Base-by-base conservation (phyloP, 202 grass and related monocot species). In the Setaria italica region DNA sequence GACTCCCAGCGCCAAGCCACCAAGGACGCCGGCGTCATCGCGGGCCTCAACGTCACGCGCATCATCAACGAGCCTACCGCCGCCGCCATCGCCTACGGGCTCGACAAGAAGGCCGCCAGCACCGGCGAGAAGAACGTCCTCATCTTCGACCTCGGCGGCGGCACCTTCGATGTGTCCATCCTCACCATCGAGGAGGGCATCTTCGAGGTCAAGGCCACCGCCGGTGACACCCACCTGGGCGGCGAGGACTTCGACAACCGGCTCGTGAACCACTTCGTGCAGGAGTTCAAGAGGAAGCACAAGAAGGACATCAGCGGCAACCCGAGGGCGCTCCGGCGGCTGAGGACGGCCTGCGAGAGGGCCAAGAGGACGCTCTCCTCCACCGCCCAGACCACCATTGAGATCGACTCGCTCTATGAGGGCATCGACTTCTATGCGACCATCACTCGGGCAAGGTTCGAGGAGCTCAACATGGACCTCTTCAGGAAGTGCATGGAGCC, bases 141-240 rank as follows among this genome's bases (percentile, higher is more conserved):
- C 55, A 95, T 97, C 66, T 98, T 98, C 12, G 95, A 98, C 70
- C 91, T 98, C 5, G 95, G 95, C 3, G 93, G 91, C 4, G 95
- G 95, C 17, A 98, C 90, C 32, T 95, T 98, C n/a, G 95, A 98
- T 12, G 95, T 98, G 4, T 98, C 95, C 15, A 86, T 98, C 76
- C 85, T 98, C 43, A 91, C 87, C 56, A 95, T 97, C 19, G 90
- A 97, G 68, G 95, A 95, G 77, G 92, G 92, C 10, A 95, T 95
- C 57, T 93, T 95, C 11, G 95, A 98, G 77, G 92, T 98, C 33
- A 98, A 93, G 77, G 73, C 92, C 47, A 98, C 87, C 0, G 95
- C 89, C 0, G 95, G 95, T 0, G 95, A 98, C 45, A 90, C 89
- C 0, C 90, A 95, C 76, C 79, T 98, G 3, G 95, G 95, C 0